Base-by-base conservation (phyloP, 2,329 filamentous ascomycete species). In the Capronia coronata region DNA sequence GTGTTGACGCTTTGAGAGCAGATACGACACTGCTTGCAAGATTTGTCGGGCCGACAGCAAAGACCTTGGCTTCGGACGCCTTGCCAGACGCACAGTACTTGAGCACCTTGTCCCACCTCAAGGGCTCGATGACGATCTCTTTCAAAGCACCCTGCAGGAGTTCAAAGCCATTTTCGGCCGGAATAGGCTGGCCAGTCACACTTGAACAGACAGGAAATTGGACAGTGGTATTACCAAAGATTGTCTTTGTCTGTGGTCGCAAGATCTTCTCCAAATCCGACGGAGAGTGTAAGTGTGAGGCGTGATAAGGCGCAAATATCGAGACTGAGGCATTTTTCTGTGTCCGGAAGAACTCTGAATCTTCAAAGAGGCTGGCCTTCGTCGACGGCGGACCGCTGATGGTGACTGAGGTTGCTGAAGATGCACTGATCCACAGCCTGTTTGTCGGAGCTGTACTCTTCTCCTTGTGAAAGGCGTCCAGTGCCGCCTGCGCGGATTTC, bases 221-320 rank as follows among this genome's bases (percentile, higher is more conserved):
- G 13, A 63, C 62, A 2, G 55, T 49, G 25, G 65, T 63, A 18
- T 43, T 52, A 11, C 44, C 53, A 29, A 68, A 64, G 7, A 59
- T 52, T 2, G 63, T 61, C 13, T 57, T 56, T 1, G 66, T 63
- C 57, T 62, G 65, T 3, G 63, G 60, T 25, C 65, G 57, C 22
- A 81, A 62, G 29, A 80, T 76, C 48, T 71, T 70, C 35, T 75
- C 70, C 42, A 78, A 65, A 48, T 80, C 75, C 32, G 67, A 67
- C 38, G 72, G 61, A 51, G 65, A 67, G 61, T 76, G 77, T 6
- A 82, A 65, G 59, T 80, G 78, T 19, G 69, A 65, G 4, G 78
- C 78, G 64, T 82, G 78, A 60, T 80, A 80, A 23, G 78, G 77
- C 4, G 75, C 78, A 56, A 74, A 77, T 14, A 81, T 73, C 5